Evolutionary conservation across 805 yeast genomes (phyloP).

Genomic region (Kluyveromyces siamensis): DNA sequence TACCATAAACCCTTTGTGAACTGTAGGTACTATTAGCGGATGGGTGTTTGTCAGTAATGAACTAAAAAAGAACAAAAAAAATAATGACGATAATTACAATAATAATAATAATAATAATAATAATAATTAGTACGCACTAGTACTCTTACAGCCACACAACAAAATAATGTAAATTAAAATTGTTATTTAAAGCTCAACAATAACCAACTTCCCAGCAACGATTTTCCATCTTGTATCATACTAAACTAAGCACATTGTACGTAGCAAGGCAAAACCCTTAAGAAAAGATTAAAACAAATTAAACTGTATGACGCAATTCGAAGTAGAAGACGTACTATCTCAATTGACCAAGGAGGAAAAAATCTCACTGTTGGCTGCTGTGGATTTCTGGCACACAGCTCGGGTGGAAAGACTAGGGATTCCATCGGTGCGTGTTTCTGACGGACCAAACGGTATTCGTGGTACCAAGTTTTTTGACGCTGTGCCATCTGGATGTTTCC

Average conservation of each 20-base stretch:
- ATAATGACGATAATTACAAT: too few relatives aligned
- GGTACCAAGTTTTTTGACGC: slow-evolving; percentile 47
- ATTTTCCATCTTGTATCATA: too few relatives aligned
- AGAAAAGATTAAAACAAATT: neutral
- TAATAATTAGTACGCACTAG: too few relatives aligned
- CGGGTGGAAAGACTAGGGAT: slow-evolving; percentile 33
- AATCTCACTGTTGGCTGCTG: slow-evolving; percentile 31
- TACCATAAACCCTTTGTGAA: too few relatives aligned
- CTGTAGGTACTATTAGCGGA: too few relatives aligned
- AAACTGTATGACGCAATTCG: slow-evolving; percentile 3
- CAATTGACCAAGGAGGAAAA: slow-evolving; percentile 23
- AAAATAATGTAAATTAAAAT: too few relatives aligned
- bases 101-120: too few relatives aligned
- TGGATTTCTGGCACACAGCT: slow-evolving; percentile 44
- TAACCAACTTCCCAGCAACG: too few relatives aligned
- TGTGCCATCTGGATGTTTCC: slow-evolving; percentile 48
- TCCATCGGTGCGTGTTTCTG: slow-evolving; percentile 41
- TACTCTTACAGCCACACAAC: too few relatives aligned
- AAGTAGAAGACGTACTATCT: slow-evolving; percentile 18
- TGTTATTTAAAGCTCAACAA: too few relatives aligned
- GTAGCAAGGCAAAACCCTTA: neutral
- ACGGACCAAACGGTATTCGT: slow-evolving; percentile 59
- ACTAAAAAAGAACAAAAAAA: too few relatives aligned
- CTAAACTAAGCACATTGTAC: neutral
- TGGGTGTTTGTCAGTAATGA: too few relatives aligned